phyloP scores from a whole-genome alignment of 2,329 filamentous ascomycete genomes.

The Fusarium falciforme region DNA sequence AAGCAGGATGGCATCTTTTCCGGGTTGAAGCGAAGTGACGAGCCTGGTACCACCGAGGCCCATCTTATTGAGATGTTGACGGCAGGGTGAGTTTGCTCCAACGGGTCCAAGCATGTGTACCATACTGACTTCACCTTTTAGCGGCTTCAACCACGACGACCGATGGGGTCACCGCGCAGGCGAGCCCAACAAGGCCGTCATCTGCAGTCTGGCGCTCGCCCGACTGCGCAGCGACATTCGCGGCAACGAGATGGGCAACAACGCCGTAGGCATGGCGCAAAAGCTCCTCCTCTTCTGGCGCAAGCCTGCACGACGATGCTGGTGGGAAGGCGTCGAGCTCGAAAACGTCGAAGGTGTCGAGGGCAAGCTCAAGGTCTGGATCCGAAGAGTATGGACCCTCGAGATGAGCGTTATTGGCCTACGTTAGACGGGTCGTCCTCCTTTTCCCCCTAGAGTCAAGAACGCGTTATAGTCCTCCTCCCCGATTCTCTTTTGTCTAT shows the following conservation, averaged over 20 bases:
- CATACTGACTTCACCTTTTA: conserved; percentile 52
- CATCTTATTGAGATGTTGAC: conserved; percentile 99
- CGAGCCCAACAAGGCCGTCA: conserved; percentile 97
- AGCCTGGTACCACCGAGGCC: conserved; percentile 95
- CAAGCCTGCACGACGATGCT: conserved; percentile 94
- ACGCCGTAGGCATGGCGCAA: conserved; percentile 96
- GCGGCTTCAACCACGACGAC: conserved; percentile 96
- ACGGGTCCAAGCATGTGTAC: background rate
- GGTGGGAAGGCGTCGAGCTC: conserved; percentile 98
- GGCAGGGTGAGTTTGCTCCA: conserved; percentile 77
- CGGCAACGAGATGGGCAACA: conserved; percentile 78
- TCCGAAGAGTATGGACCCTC: conserved; percentile 95
- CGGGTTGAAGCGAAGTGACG: conserved; percentile 92
- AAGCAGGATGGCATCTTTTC: conserved; percentile 96
- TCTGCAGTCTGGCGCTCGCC: conserved; percentile 94
- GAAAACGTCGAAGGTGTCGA: conserved; percentile 90
- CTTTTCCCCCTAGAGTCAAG: conserved; percentile 11
- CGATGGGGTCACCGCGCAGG: conserved; percentile 96
- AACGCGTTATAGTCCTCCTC: conserved; percentile 15
- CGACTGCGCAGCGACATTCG: conserved; percentile 92
- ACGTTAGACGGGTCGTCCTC: conserved; percentile 58
- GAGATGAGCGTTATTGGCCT: conserved; percentile 97
- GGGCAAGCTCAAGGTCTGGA: conserved; percentile 97
- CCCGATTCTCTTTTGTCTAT: conserved; percentile 33
- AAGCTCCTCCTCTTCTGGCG: conserved; percentile 98